Evolutionary conservation across 257 asterid species (phyloP).

Genomic region (Forsythia viridissima): DNA sequence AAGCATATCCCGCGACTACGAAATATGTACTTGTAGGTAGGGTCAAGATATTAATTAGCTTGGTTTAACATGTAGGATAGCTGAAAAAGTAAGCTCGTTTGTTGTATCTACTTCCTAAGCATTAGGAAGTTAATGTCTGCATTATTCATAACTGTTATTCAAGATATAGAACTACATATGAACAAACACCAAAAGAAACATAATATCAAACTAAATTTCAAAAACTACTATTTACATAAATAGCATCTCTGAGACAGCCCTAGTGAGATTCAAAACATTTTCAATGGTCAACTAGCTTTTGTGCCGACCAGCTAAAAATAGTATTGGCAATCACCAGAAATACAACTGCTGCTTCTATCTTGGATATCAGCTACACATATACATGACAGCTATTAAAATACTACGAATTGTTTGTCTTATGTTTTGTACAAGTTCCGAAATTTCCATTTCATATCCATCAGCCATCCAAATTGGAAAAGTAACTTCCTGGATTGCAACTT

Average conservation of each 20-base stretch:
- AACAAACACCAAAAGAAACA: too few relatives aligned
- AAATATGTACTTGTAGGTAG: too few relatives aligned
- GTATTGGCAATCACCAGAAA: neutral
- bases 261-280: neutral
- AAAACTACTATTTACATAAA: neutral
- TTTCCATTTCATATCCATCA: conserved; percentile 50
- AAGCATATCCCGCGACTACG: too few relatives aligned
- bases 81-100: too few relatives aligned
- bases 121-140: neutral
- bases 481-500: conserved; percentile 53
- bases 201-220: too few relatives aligned
- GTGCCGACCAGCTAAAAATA: neutral
- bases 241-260: too few relatives aligned
- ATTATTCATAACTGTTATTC: neutral
- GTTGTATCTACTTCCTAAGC: too few relatives aligned
- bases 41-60: too few relatives aligned
- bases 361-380: neutral
- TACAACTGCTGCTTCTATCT: neutral
- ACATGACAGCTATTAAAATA: neutral
- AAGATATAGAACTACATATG: neutral
- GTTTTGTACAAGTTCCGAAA: conserved; percentile 38
- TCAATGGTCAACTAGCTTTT: neutral
- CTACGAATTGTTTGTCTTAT: neutral
- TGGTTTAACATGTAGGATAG: too few relatives aligned
- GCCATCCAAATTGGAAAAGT: conserved; percentile 47